Evolutionary conservation across 441 rosid genomes (phyloP), one percentile per base, ranked within the genome.

Genomic region (Hura crepitans): DNA sequence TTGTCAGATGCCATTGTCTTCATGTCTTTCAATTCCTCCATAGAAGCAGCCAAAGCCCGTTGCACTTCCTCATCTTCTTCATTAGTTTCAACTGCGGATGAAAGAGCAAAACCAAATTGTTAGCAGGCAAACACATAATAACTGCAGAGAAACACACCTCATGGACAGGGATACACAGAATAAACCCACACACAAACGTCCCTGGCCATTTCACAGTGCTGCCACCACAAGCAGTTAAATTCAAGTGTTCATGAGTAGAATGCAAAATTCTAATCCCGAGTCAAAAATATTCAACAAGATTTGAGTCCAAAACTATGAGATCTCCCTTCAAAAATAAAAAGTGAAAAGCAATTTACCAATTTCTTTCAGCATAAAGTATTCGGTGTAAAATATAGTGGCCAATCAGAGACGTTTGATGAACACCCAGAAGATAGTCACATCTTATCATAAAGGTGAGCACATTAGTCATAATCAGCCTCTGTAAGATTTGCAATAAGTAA

Each of bases 1-100:
- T 82, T 75, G 10, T 62, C 72, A 64, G 79, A 31, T 66, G 75
- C 65, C 20, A 49, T 66, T 60, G 33, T 72, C 78, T 45, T 81
- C 1, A 86, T 31, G 49, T 81, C 88, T 66, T 81, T 78, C 65
- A 71, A 61, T 59, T 64, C 75, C 69, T 83, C 96, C 87, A 85
- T 51, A 47, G 96, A 82, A 71, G 88, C 87, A 37, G 89, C 89
- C 62, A 84, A 49, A 43, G 91, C 92, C 42, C 74, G 84, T 37
- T 68, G 84, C 73, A 86, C 64, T 43, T 89, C 95, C 70, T 80
- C 86, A 14, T 85, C 87, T 72, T 80, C 92, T 75, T 88, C 81
- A 59, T 75, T 64, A 46, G 75, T 72, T 72, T 79, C 84, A 77
- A 73, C 85, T 72, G n/a, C n/a, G n/a, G n/a, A n/a, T n/a, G 80